phyloP scores from a whole-genome alignment of 108 stramenopile genomes.

The Fragilariopsis cylindrus region DNA sequence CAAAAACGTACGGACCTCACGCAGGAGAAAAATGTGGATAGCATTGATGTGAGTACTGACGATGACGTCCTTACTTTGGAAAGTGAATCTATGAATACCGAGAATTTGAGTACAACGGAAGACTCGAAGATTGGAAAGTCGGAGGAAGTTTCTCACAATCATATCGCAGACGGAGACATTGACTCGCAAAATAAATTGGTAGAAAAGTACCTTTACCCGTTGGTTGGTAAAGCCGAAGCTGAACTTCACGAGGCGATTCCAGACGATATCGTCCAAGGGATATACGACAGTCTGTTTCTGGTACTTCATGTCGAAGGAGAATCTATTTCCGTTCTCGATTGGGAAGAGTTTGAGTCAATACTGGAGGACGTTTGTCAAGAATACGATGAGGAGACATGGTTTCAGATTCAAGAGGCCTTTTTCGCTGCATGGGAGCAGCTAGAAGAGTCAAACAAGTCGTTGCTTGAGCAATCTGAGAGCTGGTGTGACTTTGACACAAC shows the following conservation, averaged over 20 bases:
- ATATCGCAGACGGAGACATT: background rate
- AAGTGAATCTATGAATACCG: too few relatives aligned
- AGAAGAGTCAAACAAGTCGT: slow-evolving; percentile 19
- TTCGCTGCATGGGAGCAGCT: slow-evolving; percentile 11
- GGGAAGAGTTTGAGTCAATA: slow-evolving; percentile 15
- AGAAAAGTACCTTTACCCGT: slow-evolving; percentile 15
- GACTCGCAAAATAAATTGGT: background rate
- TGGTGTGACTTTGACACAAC: too few relatives aligned
- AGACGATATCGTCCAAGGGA: background rate
- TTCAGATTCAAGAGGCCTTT: slow-evolving; percentile 22
- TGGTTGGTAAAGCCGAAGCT: slow-evolving; percentile 19
- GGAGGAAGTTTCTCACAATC: too few relatives aligned
- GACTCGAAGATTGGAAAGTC: background rate
- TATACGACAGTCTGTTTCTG: background rate
- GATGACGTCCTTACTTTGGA: too few relatives aligned
- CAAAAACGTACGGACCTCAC: too few relatives aligned
- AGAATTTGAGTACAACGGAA: background rate
- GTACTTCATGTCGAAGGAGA: background rate
- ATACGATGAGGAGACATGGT: slow-evolving; percentile 10
- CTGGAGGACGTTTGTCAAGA: slow-evolving; percentile 15
- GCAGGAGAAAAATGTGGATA: too few relatives aligned
- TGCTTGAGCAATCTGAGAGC: slow-evolving; percentile 14
- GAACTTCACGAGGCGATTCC: slow-evolving; percentile 6
- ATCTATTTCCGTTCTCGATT: background rate
- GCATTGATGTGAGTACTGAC: too few relatives aligned